Conservation (phyloP, 2,329 filamentous ascomycete genomes). For the Boeremia exigua region DNA sequence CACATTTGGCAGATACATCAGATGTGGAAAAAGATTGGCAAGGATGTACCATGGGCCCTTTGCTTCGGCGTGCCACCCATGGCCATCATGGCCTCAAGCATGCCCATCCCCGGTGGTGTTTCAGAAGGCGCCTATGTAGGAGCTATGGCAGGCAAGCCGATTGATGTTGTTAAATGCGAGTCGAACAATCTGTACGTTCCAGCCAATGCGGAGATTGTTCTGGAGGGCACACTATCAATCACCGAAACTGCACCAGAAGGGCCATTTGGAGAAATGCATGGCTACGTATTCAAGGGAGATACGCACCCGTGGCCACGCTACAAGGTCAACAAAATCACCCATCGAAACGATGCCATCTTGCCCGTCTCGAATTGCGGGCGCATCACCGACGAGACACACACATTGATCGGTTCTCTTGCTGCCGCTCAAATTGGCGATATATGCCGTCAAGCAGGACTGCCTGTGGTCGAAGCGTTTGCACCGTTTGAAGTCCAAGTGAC, state of each 20-base stretch:
- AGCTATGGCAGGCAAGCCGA: slow-evolving; percentile 52
- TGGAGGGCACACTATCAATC: slow-evolving; percentile 58
- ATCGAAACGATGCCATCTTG: slow-evolving; percentile 57
- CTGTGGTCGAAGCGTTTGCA: slow-evolving; percentile 53
- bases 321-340: slow-evolving; percentile 56
- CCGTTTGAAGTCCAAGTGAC: slow-evolving; percentile 57
- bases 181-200: slow-evolving; percentile 58
- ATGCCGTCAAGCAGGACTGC: slow-evolving; percentile 48
- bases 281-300: slow-evolving; percentile 54
- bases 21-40: slow-evolving; percentile 55
- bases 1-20: slow-evolving; percentile 57
- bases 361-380: slow-evolving; percentile 54
- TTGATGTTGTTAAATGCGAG: slow-evolving; percentile 61
- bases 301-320: slow-evolving; percentile 49
- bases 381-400: slow-evolving; percentile 35
- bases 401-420: slow-evolving; percentile 49
- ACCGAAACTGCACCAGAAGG: slow-evolving; percentile 54
- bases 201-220: slow-evolving; percentile 58
- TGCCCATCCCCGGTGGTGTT: slow-evolving; percentile 52
- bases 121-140: slow-evolving; percentile 59
- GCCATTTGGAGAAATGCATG: slow-evolving; percentile 56
- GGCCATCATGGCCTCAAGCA: slow-evolving; percentile 54
- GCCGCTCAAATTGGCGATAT: slow-evolving; percentile 52
- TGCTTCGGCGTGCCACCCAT: slow-evolving; percentile 58
- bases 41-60: slow-evolving; percentile 54